Conservation (phyloP, 2,329 filamentous ascomycete species). For the Fusarium piperis region DNA sequence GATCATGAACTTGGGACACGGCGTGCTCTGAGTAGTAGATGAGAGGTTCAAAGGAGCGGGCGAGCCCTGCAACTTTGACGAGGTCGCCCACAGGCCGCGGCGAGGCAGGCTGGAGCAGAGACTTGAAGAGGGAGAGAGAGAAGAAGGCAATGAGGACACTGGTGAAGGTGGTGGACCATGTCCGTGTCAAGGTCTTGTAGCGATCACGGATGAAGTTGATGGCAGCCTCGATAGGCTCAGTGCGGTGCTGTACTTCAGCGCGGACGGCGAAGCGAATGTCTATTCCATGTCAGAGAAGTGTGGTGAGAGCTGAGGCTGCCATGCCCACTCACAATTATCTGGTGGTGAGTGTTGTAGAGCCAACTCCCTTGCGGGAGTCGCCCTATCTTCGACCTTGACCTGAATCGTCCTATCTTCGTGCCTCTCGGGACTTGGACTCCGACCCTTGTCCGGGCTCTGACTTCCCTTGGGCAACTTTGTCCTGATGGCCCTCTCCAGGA, state of each 20-base stretch:
- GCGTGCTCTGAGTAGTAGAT: constrained; percentile 96
- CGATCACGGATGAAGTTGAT: constrained; percentile 70
- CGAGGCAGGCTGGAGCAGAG: constrained; percentile 74
- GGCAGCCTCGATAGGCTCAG: constrained; percentile 81
- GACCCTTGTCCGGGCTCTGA: constrained; percentile 63
- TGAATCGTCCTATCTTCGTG: constrained; percentile 53
- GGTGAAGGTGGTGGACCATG: constrained; percentile 73
- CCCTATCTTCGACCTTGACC: constrained; percentile 41
- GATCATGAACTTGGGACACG: constrained; percentile 82
- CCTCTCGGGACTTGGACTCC: constrained; percentile 58
- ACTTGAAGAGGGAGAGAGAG: constrained; percentile 71
- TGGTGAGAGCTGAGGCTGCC: background rate
- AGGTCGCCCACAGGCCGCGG: constrained; percentile 67
- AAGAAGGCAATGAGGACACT: constrained; percentile 71
- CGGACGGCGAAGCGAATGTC: constrained; percentile 89
- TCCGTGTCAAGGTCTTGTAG: constrained; percentile 70
- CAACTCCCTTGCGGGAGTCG: constrained; percentile 38
- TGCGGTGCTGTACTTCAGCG: constrained; percentile 87
- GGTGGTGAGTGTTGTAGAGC: constrained; percentile 41
- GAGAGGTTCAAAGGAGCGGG: constrained; percentile 90
- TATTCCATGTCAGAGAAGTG: constrained; percentile 49
- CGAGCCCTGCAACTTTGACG: constrained; percentile 88
- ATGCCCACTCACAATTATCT: constrained; percentile 61
- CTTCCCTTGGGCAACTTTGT: constrained; percentile 66
- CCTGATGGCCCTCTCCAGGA: constrained; percentile 62